Evolutionary conservation across 163 green algal species (phyloP), one percentile per base, ranked within the genome.

Genomic region (Scenedesmus sp.): DNA sequence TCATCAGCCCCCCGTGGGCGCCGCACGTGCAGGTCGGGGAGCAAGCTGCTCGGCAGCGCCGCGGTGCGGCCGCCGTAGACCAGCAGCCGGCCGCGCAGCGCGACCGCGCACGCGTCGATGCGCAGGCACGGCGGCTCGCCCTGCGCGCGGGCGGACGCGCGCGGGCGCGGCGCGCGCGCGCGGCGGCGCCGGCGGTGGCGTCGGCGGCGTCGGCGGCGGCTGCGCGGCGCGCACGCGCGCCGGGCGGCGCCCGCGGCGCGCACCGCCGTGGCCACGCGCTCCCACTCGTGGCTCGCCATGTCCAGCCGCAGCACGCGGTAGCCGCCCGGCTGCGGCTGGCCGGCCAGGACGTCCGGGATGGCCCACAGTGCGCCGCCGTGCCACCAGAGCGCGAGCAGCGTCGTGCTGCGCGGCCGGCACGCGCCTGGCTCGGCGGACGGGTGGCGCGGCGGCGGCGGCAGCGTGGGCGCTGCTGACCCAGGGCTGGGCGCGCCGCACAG

Each of bases 271-370:
- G 17, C 17, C 20, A 81, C 62, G 4, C 39, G 10, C 20, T 64
- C 22, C 74, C 74, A 81, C 7, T 3, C 0, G 13, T 39, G 63
- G 29, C 47, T 70, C 15, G 10, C 36, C 14, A 57, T 4, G 26
- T 81, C 63, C 11, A 81, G 50, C 7, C 63, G 36, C n/a, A 75
- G 22, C 50, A 81, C 48, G 13, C 54, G 56, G 51, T 81, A 81
- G 18, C 50, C 48, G 31, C 13, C 22, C 5, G 36, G 9, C 71
- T 69, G 45, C 72, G 60, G 45, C 72, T 62, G 26, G 44, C 60
- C 7, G 34, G 26, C 5, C 22, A 34, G 63, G 9, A 75, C 22
- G 24, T 81, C 60, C 22, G 74, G 74, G 28, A 81, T 47, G 13
- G 74, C 74, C 63, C 63, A 75, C 17, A 81, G 53, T 4, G 51